Base-by-base conservation (phyloP, 1,139 yeast species). In the Kurtzmaniella quercitrusa region DNA sequence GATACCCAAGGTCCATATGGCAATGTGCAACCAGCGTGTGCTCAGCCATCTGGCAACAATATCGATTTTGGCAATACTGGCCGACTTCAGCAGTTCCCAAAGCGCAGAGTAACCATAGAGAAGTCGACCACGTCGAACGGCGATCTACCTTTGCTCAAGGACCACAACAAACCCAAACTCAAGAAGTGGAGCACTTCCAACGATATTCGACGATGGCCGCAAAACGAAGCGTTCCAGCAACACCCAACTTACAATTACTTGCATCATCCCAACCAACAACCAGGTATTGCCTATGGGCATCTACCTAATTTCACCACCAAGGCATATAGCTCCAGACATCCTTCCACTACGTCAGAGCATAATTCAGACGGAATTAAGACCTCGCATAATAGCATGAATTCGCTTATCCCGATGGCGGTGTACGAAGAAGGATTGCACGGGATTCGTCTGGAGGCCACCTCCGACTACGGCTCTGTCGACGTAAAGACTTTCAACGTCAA, bases 371-470 rank as follows among this genome's bases (percentile, higher is more conserved):
- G 23, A 8, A 34, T 44, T 40, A 34, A 38, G 37, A 39, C 47
- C 15, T 62, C 61, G 0, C 58, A 53, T 33, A 43, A 46, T 29
- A 50, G 61, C 29, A 46, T 57, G 48, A 51, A 53, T 45, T 52
- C 63, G 6, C 46, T 58, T 23, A 54, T 54, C 3, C 54, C 59
- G 0, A 46, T 46, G 45, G 42, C 43, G 7, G 37, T 24, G 3
- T 37, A 38, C 27, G 36, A 41, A 3, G 40, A 40, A 10, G 37
- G 25, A 24, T 18, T 33, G 15, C 38, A 61, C 65, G 46, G 68
- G 62, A 25, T 60, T 14, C 36, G 18, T 9, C 36, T 56, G 51
- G 71, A 65, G 37, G 60, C 59, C 29, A 60, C 52, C 12, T 52
- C 57, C 10, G 59, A 61, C 6, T 64, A 59, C 8, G 67, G 57